Evolutionary conservation across 352 stramenopile species (phyloP).

Genomic region (Globisporangium paroecandrum): DNA sequence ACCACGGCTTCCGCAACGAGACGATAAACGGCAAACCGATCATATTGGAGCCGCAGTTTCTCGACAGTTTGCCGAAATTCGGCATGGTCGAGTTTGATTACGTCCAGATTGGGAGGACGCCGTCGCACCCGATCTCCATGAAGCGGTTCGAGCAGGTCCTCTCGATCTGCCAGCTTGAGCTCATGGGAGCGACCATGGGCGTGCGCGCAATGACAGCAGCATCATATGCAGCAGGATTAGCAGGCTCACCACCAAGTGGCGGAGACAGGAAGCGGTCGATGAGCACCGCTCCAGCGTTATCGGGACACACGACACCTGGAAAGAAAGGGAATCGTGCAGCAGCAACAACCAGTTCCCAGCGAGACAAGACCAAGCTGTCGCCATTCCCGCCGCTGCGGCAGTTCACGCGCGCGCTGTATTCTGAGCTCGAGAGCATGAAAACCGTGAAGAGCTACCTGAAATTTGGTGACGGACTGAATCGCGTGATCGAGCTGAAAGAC

Average conservation of each 20-base stretch:
- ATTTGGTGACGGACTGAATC: constrained; percentile 50
- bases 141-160: constrained; percentile 72
- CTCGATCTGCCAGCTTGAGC: constrained; percentile 46
- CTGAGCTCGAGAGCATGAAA: constrained; percentile 64
- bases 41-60: constrained; percentile 47
- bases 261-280: constrained; percentile 1
- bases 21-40: constrained; percentile 62
- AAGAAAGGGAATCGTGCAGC: neutral
- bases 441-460: constrained; percentile 60
- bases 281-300: constrained; percentile 5
- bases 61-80: constrained; percentile 66
- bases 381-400: constrained; percentile 38
- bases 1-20: constrained; percentile 78
- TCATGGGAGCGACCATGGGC: constrained; percentile 40
- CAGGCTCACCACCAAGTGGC: neutral
- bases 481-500: constrained; percentile 33
- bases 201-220: constrained; percentile 13
- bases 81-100: constrained; percentile 78
- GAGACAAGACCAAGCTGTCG: constrained; percentile 6
- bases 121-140: constrained; percentile 39
- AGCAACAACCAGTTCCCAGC: neutral
- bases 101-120: constrained; percentile 46
- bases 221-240: neutral
- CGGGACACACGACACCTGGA: neutral
- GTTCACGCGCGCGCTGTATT: constrained; percentile 40